Percentiles rank a stretch among this genome's conserved stretches.
Conservation (phyloP, 352 stramenopile genomes). For the Phytophthora litchii region DNA sequence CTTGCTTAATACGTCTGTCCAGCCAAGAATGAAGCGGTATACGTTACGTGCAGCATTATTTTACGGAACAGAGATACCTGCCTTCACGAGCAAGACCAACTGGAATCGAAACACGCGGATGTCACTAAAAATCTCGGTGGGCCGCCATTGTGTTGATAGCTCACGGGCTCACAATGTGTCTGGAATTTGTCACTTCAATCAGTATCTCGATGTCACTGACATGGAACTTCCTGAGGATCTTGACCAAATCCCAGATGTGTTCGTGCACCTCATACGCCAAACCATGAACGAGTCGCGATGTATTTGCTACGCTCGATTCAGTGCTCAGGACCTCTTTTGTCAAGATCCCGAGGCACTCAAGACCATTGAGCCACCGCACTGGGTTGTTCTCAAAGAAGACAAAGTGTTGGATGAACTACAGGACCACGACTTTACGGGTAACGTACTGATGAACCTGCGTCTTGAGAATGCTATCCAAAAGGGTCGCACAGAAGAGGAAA, state of each 20-base stretch:
- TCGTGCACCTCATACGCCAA: slow-evolving; percentile 70
- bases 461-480: slow-evolving; percentile 48
- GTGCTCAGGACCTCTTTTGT: slow-evolving; percentile 69
- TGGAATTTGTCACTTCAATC: slow-evolving; percentile 81
- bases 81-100: slow-evolving; percentile 68
- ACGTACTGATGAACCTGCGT: slow-evolving; percentile 78
- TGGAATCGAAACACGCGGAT: slow-evolving; percentile 80
- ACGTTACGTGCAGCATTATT: slow-evolving; percentile 68
- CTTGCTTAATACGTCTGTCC: slow-evolving; percentile 45
- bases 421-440: slow-evolving; percentile 86
- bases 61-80: slow-evolving; percentile 83
- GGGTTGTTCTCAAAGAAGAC: slow-evolving; percentile 81
- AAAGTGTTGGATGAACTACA: slow-evolving; percentile 78
- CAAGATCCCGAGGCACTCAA: slow-evolving; percentile 38
- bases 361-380: slow-evolving; percentile 56
- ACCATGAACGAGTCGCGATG: slow-evolving; percentile 61
- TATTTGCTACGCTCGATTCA: slow-evolving; percentile 86
- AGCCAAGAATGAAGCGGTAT: slow-evolving; percentile 57
- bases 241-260: slow-evolving; percentile 81
- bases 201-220: slow-evolving; percentile 68
- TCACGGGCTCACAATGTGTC: slow-evolving; percentile 64
- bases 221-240: slow-evolving; percentile 70
- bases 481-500: slow-evolving; percentile 34
- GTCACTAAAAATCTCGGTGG: slow-evolving; percentile 75
- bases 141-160: slow-evolving; percentile 58